These are phyloP conservation scores for Grosmannia serpens DNA, from an alignment of 2,329 filamentous ascomycete genomes.

Conservation along the genomic window DNA sequence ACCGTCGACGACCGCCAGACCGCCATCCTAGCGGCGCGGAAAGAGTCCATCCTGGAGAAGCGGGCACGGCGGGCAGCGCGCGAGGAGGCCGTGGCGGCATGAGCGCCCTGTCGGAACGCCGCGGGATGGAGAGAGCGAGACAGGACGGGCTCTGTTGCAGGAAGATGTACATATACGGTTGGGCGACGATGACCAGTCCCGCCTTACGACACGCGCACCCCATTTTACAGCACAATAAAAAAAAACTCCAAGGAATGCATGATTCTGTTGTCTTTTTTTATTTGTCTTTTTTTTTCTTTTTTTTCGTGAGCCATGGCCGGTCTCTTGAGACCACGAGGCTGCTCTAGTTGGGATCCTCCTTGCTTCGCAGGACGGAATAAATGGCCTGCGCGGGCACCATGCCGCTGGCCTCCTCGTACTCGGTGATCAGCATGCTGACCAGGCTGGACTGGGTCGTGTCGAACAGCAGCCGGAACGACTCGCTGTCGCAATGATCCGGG, in stretches of 20 bases:
- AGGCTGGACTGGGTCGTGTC: slow-evolving; percentile 84
- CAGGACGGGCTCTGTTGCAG: background rate
- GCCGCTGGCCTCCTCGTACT: slow-evolving; percentile 86
- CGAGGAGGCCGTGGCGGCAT: slow-evolving; percentile 19
- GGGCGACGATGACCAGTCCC: background rate
- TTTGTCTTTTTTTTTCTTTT: background rate
- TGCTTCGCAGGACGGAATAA: slow-evolving; percentile 47
- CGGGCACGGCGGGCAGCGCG: slow-evolving; percentile 65
- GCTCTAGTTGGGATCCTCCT: slow-evolving; percentile 40
- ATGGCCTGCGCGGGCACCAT: slow-evolving; percentile 78
- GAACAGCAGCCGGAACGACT: slow-evolving; percentile 60
- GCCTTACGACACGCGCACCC: background rate
- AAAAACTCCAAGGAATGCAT: background rate
- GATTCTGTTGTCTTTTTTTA: background rate
- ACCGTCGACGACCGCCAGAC: slow-evolving; percentile 78
- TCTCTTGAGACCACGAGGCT: background rate
- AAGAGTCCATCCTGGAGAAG: slow-evolving; percentile 78
- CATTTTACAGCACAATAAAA: background rate
- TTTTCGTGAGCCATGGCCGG: no score
- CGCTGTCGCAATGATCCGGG: slow-evolving; percentile 52
- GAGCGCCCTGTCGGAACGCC: background rate
- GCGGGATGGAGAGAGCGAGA: background rate
- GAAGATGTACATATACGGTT: background rate
- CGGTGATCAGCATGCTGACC: slow-evolving; percentile 80
- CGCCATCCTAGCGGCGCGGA: slow-evolving; percentile 64